Percentiles rank a stretch among this genome's conserved stretches.
phyloP scores from a whole-genome alignment of 2,329 filamentous ascomycete species.

The Lasiodiplodia sp. region DNA sequence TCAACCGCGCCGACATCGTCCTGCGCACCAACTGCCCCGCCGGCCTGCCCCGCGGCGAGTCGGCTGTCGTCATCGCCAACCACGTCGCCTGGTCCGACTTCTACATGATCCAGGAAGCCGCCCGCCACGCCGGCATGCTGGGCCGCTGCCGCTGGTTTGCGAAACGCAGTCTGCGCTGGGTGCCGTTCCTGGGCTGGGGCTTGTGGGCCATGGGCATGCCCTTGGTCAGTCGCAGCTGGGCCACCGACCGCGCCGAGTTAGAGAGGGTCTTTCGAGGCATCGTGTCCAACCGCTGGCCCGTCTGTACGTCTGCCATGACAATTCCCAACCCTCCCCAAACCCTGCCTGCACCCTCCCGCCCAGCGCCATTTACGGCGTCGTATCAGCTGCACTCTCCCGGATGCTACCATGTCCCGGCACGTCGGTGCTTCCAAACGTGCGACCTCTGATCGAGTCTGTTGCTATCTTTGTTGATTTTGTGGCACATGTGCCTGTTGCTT shows the following conservation, averaged over 20 bases:
- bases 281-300: constrained; percentile 60
- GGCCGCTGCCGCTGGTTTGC: constrained; percentile 69
- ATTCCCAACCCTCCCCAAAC: not conserved
- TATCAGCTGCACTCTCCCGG: not conserved
- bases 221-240: constrained; percentile 67
- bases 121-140: constrained; percentile 63
- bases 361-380: constrained; percentile 21
- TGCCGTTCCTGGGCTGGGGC: constrained; percentile 70
- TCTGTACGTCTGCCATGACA: constrained; percentile 56
- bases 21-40: constrained; percentile 51
- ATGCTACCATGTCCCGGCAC: constrained; percentile 2
- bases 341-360: constrained; percentile 6
- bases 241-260: constrained; percentile 63
- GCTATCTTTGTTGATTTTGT: constrained; percentile 12
- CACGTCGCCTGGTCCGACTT: constrained; percentile 70
- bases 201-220: constrained; percentile 72
- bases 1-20: constrained; percentile 62
- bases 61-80: constrained; percentile 66
- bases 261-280: constrained; percentile 65
- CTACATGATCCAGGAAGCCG: constrained; percentile 68
- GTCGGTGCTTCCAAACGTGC: constrained; percentile 17
- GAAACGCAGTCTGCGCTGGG: constrained; percentile 65
- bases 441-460: constrained; percentile 11
- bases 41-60: constrained; percentile 60
- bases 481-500: not conserved